phyloP scores from a whole-genome alignment of 768 basidiomycete genomes.

The Mycena latifolia region DNA sequence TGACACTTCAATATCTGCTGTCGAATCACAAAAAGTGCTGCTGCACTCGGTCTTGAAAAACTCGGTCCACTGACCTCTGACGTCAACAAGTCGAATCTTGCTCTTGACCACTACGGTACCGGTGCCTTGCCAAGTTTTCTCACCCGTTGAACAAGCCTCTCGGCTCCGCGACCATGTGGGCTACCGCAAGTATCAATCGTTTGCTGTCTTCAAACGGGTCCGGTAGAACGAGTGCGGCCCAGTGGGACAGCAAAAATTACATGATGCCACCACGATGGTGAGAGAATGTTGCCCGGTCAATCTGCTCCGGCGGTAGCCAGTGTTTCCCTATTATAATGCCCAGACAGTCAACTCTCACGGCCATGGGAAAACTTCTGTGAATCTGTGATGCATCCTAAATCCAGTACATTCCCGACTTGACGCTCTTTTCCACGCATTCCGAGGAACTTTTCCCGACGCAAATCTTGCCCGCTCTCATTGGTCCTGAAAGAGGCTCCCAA shows the following conservation, averaged over 20 bases:
- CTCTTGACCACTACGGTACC: too few relatives aligned
- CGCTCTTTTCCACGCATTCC: slow-evolving; percentile 11
- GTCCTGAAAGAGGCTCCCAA: slow-evolving; percentile 5
- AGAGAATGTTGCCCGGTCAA: slow-evolving; percentile 14
- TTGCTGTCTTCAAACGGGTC: background rate
- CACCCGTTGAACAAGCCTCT: too few relatives aligned
- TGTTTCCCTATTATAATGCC: background rate
- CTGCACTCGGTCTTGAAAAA: too few relatives aligned
- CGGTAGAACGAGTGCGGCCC: too few relatives aligned
- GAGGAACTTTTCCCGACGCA: background rate
- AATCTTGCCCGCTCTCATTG: slow-evolving; percentile 26
- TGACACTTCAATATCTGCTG: too few relatives aligned
- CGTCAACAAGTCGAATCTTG: too few relatives aligned
- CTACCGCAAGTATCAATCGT: background rate
- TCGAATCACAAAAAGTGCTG: too few relatives aligned
- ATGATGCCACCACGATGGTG: slow-evolving; percentile 14
- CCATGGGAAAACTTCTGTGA: slow-evolving; percentile 9
- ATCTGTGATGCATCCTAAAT: slow-evolving; percentile 11
- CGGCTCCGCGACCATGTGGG: background rate
- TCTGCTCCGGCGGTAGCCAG: background rate
- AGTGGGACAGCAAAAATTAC: slow-evolving; percentile 5
- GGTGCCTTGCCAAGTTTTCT: too few relatives aligned
- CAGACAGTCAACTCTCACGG: slow-evolving; percentile 15
- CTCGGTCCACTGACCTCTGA: too few relatives aligned
- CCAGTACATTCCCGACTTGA: slow-evolving; percentile 13